These are phyloP conservation scores for Xylaria sp. DNA, from an alignment of 2,329 filamentous ascomycete genomes.

Conservation along the genomic window DNA sequence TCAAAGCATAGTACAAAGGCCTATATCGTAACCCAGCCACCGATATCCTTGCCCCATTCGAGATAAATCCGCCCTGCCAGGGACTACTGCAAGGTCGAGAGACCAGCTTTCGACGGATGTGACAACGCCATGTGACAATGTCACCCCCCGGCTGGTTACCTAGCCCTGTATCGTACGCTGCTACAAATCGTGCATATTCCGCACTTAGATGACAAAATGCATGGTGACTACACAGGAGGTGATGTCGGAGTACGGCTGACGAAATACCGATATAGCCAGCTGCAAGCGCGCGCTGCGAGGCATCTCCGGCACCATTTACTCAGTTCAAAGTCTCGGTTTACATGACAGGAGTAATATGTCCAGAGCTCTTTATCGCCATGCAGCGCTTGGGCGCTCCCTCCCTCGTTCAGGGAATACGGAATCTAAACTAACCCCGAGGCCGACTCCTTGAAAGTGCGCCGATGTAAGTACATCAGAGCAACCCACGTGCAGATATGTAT, in stretches of 20 bases:
- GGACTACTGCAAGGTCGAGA: background rate
- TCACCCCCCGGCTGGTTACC: background rate
- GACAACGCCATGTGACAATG: background rate
- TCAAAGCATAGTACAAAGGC: background rate
- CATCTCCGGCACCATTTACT: too few relatives aligned
- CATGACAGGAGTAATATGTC: too few relatives aligned
- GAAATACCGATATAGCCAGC: background rate
- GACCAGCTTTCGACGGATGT: background rate
- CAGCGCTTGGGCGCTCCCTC: too few relatives aligned
- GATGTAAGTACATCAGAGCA: background rate
- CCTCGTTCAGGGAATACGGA: too few relatives aligned
- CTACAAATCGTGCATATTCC: background rate
- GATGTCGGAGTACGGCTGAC: background rate
- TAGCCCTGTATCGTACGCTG: background rate
- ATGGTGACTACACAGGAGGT: background rate
- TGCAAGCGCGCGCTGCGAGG: background rate
- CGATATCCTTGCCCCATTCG: background rate
- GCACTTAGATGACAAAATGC: background rate
- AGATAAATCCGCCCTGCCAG: background rate
- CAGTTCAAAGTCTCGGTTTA: too few relatives aligned
- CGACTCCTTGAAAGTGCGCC: too few relatives aligned
- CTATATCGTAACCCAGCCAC: background rate
- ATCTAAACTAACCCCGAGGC: too few relatives aligned
- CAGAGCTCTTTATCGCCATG: too few relatives aligned
- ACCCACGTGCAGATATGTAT: background rate